phyloP scores from a whole-genome alignment of 495 filamentous ascomycete species.

The Friedmanniomyces simplex region DNA sequence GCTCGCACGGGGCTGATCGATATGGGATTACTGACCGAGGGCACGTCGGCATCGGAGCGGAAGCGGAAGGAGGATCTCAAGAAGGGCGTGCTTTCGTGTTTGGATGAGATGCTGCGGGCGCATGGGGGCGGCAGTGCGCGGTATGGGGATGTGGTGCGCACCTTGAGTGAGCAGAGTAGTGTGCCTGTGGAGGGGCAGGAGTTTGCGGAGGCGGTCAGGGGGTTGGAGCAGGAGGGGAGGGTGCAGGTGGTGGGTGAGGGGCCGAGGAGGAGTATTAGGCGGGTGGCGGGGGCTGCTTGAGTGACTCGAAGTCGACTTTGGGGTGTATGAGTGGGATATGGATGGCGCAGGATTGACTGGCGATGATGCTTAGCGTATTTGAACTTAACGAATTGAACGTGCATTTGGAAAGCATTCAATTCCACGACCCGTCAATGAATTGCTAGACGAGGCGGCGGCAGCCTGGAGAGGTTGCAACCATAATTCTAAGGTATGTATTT shows the following conservation, averaged over 20 bases:
- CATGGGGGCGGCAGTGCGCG: slow-evolving; percentile 53
- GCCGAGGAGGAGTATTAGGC: slow-evolving; percentile 67
- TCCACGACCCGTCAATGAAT: too few species aligned
- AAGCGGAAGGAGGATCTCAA: slow-evolving; percentile 75
- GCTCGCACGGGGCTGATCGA: slow-evolving; percentile 85
- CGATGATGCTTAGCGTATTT: neutral
- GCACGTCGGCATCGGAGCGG: slow-evolving; percentile 73
- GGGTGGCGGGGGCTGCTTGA: slow-evolving; percentile 49
- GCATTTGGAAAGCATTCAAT: too few species aligned
- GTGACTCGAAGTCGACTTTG: neutral
- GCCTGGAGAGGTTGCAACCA: too few species aligned
- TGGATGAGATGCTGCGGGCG: slow-evolving; percentile 60
- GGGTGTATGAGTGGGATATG: neutral
- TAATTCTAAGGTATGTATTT: too few species aligned
- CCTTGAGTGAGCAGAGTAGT: slow-evolving; percentile 64
- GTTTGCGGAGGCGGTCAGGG: slow-evolving; percentile 68
- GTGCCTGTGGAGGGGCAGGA: slow-evolving; percentile 62
- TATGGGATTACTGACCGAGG: slow-evolving; percentile 89
- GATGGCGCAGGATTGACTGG: neutral
- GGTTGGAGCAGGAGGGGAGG: slow-evolving; percentile 73
- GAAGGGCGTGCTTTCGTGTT: slow-evolving; percentile 55
- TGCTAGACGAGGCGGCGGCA: too few species aligned
- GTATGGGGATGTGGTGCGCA: slow-evolving; percentile 63
- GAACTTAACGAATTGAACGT: too few species aligned
- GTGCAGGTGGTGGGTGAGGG: slow-evolving; percentile 80